phyloP scores from a whole-genome alignment of 331 rosid genomes.

The Quercus phellos region DNA sequence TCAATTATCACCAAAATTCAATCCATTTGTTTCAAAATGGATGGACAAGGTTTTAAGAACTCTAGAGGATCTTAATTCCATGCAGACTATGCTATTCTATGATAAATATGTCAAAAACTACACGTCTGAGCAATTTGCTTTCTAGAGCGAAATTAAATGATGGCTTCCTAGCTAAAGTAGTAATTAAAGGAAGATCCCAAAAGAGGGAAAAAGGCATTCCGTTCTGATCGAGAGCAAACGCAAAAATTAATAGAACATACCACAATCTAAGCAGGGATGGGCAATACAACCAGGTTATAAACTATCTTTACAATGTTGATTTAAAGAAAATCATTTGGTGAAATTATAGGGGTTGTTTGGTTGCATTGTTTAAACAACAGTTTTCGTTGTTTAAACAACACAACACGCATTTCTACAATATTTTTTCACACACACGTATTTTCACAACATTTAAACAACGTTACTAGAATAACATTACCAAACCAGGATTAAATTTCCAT shows the following conservation, averaged over 20 bases:
- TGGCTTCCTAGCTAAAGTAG: neutral
- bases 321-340: neutral
- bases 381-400: too few species aligned
- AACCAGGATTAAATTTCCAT: too few species aligned
- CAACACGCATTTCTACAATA: too few species aligned
- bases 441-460: too few species aligned
- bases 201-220: neutral
- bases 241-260: neutral
- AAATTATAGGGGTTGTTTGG: too few species aligned
- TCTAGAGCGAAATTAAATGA: neutral
- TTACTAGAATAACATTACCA: too few species aligned
- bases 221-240: neutral
- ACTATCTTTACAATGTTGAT: neutral
- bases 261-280: neutral
- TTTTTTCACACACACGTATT: too few species aligned
- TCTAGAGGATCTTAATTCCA: neutral
- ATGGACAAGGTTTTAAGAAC: neutral
- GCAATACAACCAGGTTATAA: neutral
- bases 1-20: too few species aligned
- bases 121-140: neutral
- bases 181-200: neutral
- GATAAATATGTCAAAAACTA: neutral
- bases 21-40: too few species aligned
- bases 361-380: too few species aligned
- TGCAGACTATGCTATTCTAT: neutral